Conservation (phyloP, 306 rosid genomes). For the Senna tora region DNA sequence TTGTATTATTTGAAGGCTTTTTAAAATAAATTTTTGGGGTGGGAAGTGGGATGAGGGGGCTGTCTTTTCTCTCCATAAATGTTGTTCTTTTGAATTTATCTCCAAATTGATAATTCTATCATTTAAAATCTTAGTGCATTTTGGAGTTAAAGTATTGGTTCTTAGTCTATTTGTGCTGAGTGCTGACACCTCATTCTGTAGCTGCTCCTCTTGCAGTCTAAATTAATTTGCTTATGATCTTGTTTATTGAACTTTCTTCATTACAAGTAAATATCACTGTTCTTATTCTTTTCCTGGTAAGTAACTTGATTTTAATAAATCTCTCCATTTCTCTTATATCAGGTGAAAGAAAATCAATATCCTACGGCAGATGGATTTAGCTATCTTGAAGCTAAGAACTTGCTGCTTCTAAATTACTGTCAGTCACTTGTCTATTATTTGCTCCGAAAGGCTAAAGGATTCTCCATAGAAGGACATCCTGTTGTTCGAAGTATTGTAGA, state of each 20-base stretch:
- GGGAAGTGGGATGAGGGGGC: no score
- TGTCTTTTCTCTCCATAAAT: neutral
- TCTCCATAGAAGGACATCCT: constrained; percentile 75
- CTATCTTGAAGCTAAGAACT: constrained; percentile 87
- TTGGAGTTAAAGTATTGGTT: neutral
- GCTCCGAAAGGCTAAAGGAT: constrained; percentile 77
- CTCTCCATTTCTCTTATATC: constrained; percentile 24
- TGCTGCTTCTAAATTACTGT: constrained; percentile 78
- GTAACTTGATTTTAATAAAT: constrained; percentile 15
- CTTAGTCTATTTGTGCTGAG: neutral
- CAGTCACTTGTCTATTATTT: constrained; percentile 85
- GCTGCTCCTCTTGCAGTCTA: neutral
- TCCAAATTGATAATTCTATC: neutral
- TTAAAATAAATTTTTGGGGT: neutral
- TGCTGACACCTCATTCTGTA: neutral
- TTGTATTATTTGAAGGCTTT: neutral
- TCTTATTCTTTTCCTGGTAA: neutral
- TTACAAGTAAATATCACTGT: constrained; percentile 5
- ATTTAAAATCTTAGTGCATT: neutral
- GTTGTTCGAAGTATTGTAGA: constrained; percentile 75
- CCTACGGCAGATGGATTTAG: constrained; percentile 79
- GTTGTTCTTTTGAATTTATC: neutral
- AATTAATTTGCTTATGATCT: neutral
- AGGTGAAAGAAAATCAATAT: constrained; percentile 70
- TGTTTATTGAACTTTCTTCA: neutral